These are phyloP conservation scores for Epichloe sp. DNA, from an alignment of 2,329 filamentous ascomycete genomes.

Conservation along the genomic window DNA sequence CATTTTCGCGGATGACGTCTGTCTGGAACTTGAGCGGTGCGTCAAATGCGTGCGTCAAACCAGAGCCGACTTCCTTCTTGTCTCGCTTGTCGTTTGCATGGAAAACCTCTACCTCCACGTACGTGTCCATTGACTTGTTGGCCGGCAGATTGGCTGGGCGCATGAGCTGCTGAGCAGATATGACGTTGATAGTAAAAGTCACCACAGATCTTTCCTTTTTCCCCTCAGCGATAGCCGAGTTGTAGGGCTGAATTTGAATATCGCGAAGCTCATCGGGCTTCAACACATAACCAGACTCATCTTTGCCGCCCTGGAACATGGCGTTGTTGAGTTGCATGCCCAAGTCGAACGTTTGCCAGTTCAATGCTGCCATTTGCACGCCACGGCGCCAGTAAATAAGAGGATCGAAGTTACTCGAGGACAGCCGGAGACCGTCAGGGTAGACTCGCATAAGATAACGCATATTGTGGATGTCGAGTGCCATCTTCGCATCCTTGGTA, in stretches of 20 bases:
- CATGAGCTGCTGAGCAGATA: slow-evolving; percentile 91
- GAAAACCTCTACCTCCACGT: slow-evolving; percentile 89
- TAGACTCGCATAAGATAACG: slow-evolving; percentile 89
- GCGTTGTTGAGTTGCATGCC: slow-evolving; percentile 94
- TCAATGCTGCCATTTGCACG: slow-evolving; percentile 94
- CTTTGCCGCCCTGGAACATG: slow-evolving; percentile 86
- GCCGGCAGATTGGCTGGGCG: slow-evolving; percentile 60
- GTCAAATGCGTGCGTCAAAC: slow-evolving; percentile 28
- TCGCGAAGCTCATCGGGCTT: slow-evolving; percentile 80
- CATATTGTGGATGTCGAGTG: slow-evolving; percentile 82
- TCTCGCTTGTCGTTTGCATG: slow-evolving; percentile 88
- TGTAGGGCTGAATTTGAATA: slow-evolving; percentile 44
- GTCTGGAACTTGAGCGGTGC: slow-evolving; percentile 68
- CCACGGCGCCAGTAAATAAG: slow-evolving; percentile 88
- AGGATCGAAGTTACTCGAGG: slow-evolving; percentile 89
- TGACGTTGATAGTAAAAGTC: slow-evolving; percentile 72
- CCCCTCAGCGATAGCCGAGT: slow-evolving; percentile 36
- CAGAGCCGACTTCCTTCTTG: slow-evolving; percentile 61
- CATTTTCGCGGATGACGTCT: slow-evolving; percentile 70
- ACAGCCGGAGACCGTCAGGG: slow-evolving; percentile 67
- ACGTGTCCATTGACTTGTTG: slow-evolving; percentile 72
- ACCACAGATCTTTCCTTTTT: slow-evolving; percentile 73
- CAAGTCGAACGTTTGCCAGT: slow-evolving; percentile 96
- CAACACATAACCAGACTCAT: slow-evolving; percentile 81
- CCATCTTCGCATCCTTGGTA: slow-evolving; percentile 59